Conservation (phyloP, 441 rosid species). For the Theobroma grandiflorum region DNA sequence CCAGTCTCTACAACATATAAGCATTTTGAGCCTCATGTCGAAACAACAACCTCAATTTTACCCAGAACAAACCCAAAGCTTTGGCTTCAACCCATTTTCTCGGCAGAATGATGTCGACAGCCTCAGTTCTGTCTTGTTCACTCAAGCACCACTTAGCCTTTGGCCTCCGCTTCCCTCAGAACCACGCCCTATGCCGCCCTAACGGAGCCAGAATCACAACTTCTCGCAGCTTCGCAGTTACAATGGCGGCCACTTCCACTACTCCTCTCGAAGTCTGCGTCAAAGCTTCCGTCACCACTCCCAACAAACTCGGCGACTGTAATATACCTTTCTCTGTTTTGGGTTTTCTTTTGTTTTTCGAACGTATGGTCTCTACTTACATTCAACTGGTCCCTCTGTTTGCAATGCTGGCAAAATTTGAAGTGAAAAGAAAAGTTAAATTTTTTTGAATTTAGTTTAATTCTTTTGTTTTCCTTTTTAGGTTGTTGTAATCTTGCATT, state of each 20-base stretch:
- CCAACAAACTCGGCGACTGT: conserved; percentile 87
- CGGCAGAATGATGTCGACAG: conserved; percentile 50
- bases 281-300: conserved; percentile 77
- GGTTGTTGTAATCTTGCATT: neutral
- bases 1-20: no score
- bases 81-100: neutral
- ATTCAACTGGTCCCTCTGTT: neutral
- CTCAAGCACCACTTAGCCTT: conserved; percentile 43
- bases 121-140: conserved; percentile 54
- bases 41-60: neutral
- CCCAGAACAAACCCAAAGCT: neutral
- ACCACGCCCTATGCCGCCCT: conserved; percentile 25
- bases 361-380: neutral
- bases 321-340: conserved; percentile 36
- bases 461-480: neutral
- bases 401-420: neutral
- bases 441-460: neutral
- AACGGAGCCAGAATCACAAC: conserved; percentile 22
- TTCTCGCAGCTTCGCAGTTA: conserved; percentile 34
- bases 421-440: neutral
- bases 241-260: conserved; percentile 45
- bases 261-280: conserved; percentile 78
- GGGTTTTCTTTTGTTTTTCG: neutral
- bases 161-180: conserved; percentile 24
- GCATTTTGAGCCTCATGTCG: no score